A percentile compares a stretch with the other conserved stretches of the same genome.
phyloP scores from a whole-genome alignment of 176 grass and related monocot species.

The Alopecurus myosuroides region DNA sequence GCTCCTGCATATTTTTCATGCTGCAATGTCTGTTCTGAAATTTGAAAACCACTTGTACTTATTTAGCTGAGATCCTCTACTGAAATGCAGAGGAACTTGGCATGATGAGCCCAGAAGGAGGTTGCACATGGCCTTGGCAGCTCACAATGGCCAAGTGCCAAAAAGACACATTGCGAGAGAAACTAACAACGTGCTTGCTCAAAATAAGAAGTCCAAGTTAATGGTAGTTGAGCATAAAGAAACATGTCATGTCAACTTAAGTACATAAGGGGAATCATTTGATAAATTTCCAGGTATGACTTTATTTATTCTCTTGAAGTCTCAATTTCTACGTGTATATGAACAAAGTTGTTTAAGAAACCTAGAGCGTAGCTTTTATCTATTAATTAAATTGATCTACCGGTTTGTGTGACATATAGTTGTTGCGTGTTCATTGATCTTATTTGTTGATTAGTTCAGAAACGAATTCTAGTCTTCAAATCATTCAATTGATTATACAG shows the following conservation, averaged over 20 bases:
- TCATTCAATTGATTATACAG: too few species aligned
- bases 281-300: slow-evolving; percentile 9
- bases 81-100: slow-evolving; percentile 29
- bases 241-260: slow-evolving; percentile 17
- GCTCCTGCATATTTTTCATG: background rate
- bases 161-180: slow-evolving; percentile 10
- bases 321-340: background rate
- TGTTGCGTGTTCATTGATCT: background rate
- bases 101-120: slow-evolving; percentile 18
- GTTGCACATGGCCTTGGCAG: slow-evolving; percentile 25
- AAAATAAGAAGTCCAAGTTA: slow-evolving; percentile 38
- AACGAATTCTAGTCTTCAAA: too few species aligned
- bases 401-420: too few species aligned
- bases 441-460: too few species aligned
- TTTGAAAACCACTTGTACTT: background rate
- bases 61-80: background rate
- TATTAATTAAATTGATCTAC: too few species aligned
- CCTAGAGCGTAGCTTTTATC: slow-evolving; percentile 3
- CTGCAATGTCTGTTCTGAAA: background rate
- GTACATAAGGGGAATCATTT: slow-evolving; percentile 1
- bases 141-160: slow-evolving; percentile 12
- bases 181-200: background rate
- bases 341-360: background rate
- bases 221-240: slow-evolving; percentile 17
- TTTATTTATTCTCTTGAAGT: background rate